A percentile compares a stretch with the other conserved stretches of the same genome.
These are phyloP conservation scores for Alliaria petiolata DNA, from an alignment of 345 rosid species.

Conservation along the genomic window DNA sequence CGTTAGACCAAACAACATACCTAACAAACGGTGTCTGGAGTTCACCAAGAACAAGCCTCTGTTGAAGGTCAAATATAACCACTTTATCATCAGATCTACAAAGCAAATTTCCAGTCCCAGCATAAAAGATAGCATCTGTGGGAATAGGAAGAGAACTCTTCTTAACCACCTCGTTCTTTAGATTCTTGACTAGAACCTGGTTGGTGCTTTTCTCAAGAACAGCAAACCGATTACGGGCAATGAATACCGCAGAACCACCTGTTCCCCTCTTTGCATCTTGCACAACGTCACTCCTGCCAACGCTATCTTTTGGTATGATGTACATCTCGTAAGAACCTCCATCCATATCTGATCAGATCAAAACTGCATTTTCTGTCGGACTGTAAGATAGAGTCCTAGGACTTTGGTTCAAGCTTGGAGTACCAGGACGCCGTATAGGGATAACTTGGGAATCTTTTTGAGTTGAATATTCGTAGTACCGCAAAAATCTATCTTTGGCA, in stretches of 20 bases:
- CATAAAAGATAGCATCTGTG: slow-evolving; percentile 86
- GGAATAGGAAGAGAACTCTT: slow-evolving; percentile 71
- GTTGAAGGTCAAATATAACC: slow-evolving; percentile 89
- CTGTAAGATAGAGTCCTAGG: slow-evolving; percentile 95
- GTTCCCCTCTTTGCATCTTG: slow-evolving; percentile 85
- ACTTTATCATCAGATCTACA: slow-evolving; percentile 93
- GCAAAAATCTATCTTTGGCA: slow-evolving; percentile 82
- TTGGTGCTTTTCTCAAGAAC: slow-evolving; percentile 89
- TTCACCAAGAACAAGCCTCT: slow-evolving; percentile 82
- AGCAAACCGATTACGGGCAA: slow-evolving; percentile 92
- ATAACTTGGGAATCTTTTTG: slow-evolving; percentile 80
- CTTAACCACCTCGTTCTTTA: slow-evolving; percentile 84
- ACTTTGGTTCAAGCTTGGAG: slow-evolving; percentile 73
- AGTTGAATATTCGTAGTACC: slow-evolving; percentile 75
- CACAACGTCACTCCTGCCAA: slow-evolving; percentile 64
- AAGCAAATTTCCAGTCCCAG: slow-evolving; percentile 88
- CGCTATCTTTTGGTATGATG: slow-evolving; percentile 74
- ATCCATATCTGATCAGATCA: slow-evolving; percentile 88
- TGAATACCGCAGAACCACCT: slow-evolving; percentile 86
- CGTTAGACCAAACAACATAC: slow-evolving; percentile 88
- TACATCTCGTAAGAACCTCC: slow-evolving; percentile 94
- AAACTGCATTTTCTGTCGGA: slow-evolving; percentile 93
- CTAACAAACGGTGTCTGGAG: slow-evolving; percentile 79
- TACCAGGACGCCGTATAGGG: slow-evolving; percentile 86
- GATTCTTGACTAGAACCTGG: slow-evolving; percentile 83